Evolutionary conservation across 208 protist species (phyloP), one percentile per base, ranked within the genome.

Genomic region (Herpetomonas muscarum): DNA sequence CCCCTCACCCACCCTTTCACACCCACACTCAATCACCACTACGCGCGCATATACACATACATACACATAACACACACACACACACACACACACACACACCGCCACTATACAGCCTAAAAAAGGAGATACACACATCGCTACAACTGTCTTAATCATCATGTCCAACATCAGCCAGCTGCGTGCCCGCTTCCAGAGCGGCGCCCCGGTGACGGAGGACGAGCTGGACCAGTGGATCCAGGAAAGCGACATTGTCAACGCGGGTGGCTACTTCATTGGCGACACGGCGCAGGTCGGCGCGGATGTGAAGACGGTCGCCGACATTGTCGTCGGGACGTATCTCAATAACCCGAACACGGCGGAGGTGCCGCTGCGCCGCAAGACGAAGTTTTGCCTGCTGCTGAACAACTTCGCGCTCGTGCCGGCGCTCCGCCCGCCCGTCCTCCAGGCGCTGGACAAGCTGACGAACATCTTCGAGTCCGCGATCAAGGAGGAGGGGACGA

Each of bases 321-420:
- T 61, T 6, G 66, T 94, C 30, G 77, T 96, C 3, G 72, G 52
- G 26, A 60, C 79, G 58, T 92, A 90, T 57, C 68, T 96, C 45
- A 96, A 94, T 67, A 85, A 91, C 53, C 70, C 72, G 13, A 64
- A 92, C 56, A 58, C 50, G 29, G 63, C 63, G 19, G 79, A 64
- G 32, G 81, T 95, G 15, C 81, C 89, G 32, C 64, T 95, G 58
- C 85, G 84, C 56, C 51, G 81, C 42, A 93, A 94, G 68, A 90
- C 87, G 17, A 89, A 87, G 61, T 79, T 81, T 54, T 91, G 83
- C 64, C 74, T 94, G 21, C 61, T 96, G 48, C 72, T 96, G 13
- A 94, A 90, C 70, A 96, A 96, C 65, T 87, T 93, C 63, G 79
- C 85, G 0, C 68, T 96, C 28, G 82, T 89, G 69, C 72, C 67